Conservation (phyloP, 805 yeast species). For the Suhomyces kilbournensis region DNA sequence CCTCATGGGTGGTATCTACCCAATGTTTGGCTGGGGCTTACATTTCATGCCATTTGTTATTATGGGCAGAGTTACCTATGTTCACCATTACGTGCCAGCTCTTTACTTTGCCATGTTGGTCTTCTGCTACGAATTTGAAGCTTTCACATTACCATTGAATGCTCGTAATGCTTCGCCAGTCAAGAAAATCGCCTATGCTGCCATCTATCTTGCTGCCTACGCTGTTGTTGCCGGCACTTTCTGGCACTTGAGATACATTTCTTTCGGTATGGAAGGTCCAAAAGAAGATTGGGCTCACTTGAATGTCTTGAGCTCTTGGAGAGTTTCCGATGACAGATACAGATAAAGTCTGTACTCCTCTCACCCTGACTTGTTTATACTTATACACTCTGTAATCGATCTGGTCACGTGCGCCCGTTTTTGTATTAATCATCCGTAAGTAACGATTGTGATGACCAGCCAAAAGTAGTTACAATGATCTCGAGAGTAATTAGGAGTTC, state of each 20-base stretch:
- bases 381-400: neutral
- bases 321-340: slow-evolving; percentile 38
- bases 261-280: slow-evolving; percentile 46
- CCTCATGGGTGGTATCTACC: slow-evolving; percentile 73
- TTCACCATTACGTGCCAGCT: slow-evolving; percentile 95
- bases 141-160: slow-evolving; percentile 28
- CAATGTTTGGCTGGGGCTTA: slow-evolving; percentile 86
- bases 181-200: slow-evolving; percentile 19
- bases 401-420: neutral
- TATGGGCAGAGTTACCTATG: slow-evolving; percentile 96
- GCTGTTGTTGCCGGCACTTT: slow-evolving; percentile 34
- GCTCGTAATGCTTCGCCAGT: slow-evolving; percentile 11
- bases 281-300: slow-evolving; percentile 38
- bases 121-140: slow-evolving; percentile 58
- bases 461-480: neutral
- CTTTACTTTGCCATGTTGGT: slow-evolving; percentile 89
- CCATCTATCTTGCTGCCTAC: slow-evolving; percentile 27
- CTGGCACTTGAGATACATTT: slow-evolving; percentile 42
- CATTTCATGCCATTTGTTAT: slow-evolving; percentile 85
- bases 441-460: neutral
- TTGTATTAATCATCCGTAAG: neutral
- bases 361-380: neutral
- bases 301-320: slow-evolving; percentile 41
- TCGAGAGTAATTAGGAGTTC: neutral
- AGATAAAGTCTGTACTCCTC: slow-evolving; percentile 7